Percentiles rank a stretch among this genome's conserved stretches.
phyloP scores from a whole-genome alignment of 805 yeast genomes.

The Starmerella floricola region DNA sequence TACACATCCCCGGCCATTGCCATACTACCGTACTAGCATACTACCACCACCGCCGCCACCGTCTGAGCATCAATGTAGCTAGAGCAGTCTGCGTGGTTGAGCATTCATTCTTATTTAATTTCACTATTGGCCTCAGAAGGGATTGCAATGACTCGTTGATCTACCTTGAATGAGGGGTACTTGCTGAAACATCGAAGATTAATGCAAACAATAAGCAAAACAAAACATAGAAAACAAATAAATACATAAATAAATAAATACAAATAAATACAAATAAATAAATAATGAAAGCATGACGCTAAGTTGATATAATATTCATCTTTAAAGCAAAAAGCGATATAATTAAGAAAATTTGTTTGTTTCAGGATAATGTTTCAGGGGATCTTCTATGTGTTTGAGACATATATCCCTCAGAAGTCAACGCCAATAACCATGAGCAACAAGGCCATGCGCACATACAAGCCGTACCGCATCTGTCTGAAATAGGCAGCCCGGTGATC shows the following conservation, averaged over 20 bases:
- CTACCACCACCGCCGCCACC: too few species aligned
- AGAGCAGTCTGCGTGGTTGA: neutral
- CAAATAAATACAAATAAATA: slow-evolving; percentile 11
- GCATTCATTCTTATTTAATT: too few species aligned
- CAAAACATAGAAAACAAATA: slow-evolving; percentile 3
- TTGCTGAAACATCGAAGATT: too few species aligned
- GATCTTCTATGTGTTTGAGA: neutral
- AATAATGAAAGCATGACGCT: slow-evolving; percentile 8
- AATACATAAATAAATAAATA: slow-evolving; percentile 13
- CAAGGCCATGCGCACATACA: slow-evolving; percentile 96
- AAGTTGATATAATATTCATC: slow-evolving; percentile 4
- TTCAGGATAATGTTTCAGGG: neutral
- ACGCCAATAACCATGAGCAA: slow-evolving; percentile 97
- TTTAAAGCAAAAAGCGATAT: slow-evolving; percentile 7
- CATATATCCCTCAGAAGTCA: slow-evolving; percentile 40
- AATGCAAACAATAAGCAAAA: too few species aligned
- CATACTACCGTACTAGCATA: neutral
- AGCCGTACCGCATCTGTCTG: slow-evolving; percentile 98
- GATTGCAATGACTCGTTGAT: too few species aligned
- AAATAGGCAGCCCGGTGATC: slow-evolving; percentile 99
- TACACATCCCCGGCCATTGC: neutral
- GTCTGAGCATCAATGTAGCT: neutral
- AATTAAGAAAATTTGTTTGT: neutral
- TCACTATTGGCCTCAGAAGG: too few species aligned
- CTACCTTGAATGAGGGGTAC: too few species aligned